phyloP scores from a whole-genome alignment of 768 basidiomycete species.

The Tricholoma hemisulphureum region DNA sequence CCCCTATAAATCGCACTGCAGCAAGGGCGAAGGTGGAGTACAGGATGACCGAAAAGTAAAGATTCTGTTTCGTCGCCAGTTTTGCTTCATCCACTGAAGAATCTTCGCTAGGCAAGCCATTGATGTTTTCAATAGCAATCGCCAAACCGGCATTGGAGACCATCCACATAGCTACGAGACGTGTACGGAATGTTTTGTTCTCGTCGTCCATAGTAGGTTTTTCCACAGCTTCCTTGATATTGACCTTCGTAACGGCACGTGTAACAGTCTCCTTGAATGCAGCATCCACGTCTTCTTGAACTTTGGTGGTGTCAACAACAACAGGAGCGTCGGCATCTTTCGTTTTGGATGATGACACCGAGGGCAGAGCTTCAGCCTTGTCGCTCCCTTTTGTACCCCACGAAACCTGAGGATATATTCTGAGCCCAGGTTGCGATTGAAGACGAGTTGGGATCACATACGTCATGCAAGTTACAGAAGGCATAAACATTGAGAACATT shows the following conservation, averaged over 20 bases:
- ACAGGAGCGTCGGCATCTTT: constrained; percentile 73
- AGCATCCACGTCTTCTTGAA: constrained; percentile 86
- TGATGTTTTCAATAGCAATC: constrained; percentile 73
- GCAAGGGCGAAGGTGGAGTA: constrained; percentile 78
- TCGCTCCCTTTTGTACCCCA: constrained; percentile 97
- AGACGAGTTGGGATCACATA: constrained; percentile 30
- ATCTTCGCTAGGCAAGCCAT: constrained; percentile 49
- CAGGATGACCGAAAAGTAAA: constrained; percentile 75
- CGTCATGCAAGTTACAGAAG: constrained; percentile 95
- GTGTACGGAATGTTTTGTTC: constrained; percentile 91
- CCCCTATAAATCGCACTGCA: constrained; percentile 71
- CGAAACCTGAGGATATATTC: constrained; percentile 54
- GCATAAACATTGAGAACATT: constrained; percentile 97
- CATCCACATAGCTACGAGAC: constrained; percentile 84
- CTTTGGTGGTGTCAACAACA: constrained; percentile 81
- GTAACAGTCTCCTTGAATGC: constrained; percentile 91
- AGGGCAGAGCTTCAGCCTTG: constrained; percentile 89
- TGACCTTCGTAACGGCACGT: constrained; percentile 76
- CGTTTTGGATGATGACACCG: constrained; percentile 80
- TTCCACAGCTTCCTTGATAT: constrained; percentile 63
- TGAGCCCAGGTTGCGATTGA: background rate
- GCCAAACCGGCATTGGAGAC: constrained; percentile 64
- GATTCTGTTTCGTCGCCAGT: constrained; percentile 43
- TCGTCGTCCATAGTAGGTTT: constrained; percentile 86
- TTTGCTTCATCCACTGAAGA: constrained; percentile 37